A percentile compares a stretch with the other conserved stretches of the same genome.
Evolutionary conservation across 2,329 filamentous ascomycete species (phyloP).

Genomic region (Raffaelea ambrosiae): DNA sequence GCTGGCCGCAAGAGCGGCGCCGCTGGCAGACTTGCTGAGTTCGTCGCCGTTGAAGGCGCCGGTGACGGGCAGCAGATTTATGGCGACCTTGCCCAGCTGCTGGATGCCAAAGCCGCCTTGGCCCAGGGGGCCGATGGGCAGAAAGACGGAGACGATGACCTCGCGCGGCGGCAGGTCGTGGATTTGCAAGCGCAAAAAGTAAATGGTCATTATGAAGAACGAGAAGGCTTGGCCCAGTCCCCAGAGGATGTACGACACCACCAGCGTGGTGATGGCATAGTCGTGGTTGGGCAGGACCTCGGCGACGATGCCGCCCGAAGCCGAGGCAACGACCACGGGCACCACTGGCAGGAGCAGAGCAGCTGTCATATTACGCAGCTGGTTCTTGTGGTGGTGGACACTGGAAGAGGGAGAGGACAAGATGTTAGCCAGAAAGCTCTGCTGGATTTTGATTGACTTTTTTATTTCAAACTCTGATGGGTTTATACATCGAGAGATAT

Average conservation of each 20-base stretch:
- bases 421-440: no score
- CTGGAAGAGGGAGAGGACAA: conserved; percentile 3
- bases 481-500: background rate
- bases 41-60: conserved; percentile 25
- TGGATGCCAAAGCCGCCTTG: conserved; percentile 49
- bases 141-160: conserved; percentile 53
- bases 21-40: background rate
- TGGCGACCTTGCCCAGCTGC: conserved; percentile 31
- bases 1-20: conserved; percentile 29
- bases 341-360: conserved; percentile 54
- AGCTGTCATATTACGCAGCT: conserved; percentile 44
- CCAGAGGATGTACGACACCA: conserved; percentile 62
- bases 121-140: conserved; percentile 54
- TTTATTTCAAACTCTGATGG: no score
- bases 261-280: conserved; percentile 51
- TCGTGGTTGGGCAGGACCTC: conserved; percentile 44
- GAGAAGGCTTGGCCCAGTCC: conserved; percentile 52
- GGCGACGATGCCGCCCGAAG: conserved; percentile 56
- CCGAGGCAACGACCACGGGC: conserved; percentile 53
- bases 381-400: conserved; percentile 14
- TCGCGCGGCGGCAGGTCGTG: conserved; percentile 59
- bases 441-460: no score
- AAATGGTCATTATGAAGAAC: conserved; percentile 55
- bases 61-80: conserved; percentile 20
- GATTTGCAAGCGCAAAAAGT: conserved; percentile 59